phyloP scores from a whole-genome alignment of 1,284 basidiomycete genomes.

The Boletus sp. region DNA sequence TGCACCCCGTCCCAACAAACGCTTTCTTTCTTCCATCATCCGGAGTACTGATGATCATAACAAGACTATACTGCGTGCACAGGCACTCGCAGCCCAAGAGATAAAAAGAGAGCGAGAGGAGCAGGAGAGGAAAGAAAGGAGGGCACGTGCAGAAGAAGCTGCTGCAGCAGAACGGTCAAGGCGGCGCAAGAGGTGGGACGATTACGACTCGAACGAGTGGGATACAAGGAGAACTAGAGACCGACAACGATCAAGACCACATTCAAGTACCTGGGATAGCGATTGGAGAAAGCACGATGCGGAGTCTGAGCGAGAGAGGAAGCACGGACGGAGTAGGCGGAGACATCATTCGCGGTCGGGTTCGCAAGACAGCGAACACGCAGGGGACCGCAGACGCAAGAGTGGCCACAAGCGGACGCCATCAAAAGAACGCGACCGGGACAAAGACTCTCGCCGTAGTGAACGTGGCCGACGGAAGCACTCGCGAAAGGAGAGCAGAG shows the following conservation, averaged over 20 bases:
- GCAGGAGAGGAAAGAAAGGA: constrained; percentile 61
- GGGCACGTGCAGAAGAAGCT: constrained; percentile 70
- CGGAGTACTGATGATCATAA: constrained; percentile 93
- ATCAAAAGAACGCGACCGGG: constrained; percentile 20
- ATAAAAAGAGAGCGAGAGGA: constrained; percentile 66
- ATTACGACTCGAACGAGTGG: constrained; percentile 37
- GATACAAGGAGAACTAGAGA: constrained; percentile 49
- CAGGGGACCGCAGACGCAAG: constrained; percentile 24
- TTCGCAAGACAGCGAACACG: constrained; percentile 20
- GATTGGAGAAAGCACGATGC: constrained; percentile 31
- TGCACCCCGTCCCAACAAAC: constrained; percentile 86
- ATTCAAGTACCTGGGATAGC: constrained; percentile 31
- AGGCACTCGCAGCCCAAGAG: constrained; percentile 76
- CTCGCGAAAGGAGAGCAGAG: constrained; percentile 27
- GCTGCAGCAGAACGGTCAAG: constrained; percentile 61
- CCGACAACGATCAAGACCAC: constrained; percentile 41
- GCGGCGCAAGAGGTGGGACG: constrained; percentile 43
- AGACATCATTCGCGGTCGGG: constrained; percentile 38
- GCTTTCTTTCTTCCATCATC: constrained; percentile 87
- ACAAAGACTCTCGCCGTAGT: constrained; percentile 18
- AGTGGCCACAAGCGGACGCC: constrained; percentile 19
- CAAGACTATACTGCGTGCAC: constrained; percentile 75
- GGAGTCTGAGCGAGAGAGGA: constrained; percentile 18
- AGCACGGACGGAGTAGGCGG: constrained; percentile 23
- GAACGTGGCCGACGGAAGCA: constrained; percentile 30